Percentiles rank a stretch among this genome's conserved stretches.
phyloP scores from a whole-genome alignment of 176 grass and related monocot genomes.

The Juncus inflexus region DNA sequence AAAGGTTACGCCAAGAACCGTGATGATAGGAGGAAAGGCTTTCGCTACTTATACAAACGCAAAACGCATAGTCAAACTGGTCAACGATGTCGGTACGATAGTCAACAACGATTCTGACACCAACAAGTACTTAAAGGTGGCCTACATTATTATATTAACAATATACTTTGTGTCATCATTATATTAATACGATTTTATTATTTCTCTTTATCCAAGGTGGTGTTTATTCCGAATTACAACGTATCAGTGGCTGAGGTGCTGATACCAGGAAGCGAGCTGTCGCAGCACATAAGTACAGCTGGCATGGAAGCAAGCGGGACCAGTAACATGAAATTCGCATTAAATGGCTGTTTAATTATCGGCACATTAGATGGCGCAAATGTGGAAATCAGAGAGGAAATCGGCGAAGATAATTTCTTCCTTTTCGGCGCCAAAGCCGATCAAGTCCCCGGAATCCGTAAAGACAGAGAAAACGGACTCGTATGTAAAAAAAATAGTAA shows the following conservation, averaged over 20 bases:
- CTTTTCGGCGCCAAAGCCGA: constrained; percentile 96
- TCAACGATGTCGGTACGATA: constrained; percentile 53
- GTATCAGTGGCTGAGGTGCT: constrained; percentile 94
- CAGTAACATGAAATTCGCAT: constrained; percentile 98
- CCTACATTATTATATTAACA: neutral
- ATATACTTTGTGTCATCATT: neutral
- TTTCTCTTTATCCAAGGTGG: constrained; percentile 37
- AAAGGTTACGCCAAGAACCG: constrained; percentile 39
- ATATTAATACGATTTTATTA: neutral
- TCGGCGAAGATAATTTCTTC: constrained; percentile 92
- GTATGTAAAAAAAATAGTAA: constrained; percentile 32
- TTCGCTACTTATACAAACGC: constrained; percentile 63
- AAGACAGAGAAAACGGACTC: constrained; percentile 86
- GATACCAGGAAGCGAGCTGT: constrained; percentile 95
- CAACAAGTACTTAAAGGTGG: constrained; percentile 51
- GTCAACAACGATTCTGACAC: constrained; percentile 50
- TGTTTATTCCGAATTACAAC: constrained; percentile 98
- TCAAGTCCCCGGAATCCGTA: constrained; percentile 76
- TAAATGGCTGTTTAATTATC: constrained; percentile 96
- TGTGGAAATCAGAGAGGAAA: constrained; percentile 98
- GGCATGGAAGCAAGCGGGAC: constrained; percentile 99
- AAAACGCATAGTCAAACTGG: constrained; percentile 52
- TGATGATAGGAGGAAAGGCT: constrained; percentile 59
- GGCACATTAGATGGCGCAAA: constrained; percentile 97
- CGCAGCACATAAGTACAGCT: constrained; percentile 96